Base-by-base conservation (phyloP, 371 early-diverging fungal species). In the Globomyces sp. region DNA sequence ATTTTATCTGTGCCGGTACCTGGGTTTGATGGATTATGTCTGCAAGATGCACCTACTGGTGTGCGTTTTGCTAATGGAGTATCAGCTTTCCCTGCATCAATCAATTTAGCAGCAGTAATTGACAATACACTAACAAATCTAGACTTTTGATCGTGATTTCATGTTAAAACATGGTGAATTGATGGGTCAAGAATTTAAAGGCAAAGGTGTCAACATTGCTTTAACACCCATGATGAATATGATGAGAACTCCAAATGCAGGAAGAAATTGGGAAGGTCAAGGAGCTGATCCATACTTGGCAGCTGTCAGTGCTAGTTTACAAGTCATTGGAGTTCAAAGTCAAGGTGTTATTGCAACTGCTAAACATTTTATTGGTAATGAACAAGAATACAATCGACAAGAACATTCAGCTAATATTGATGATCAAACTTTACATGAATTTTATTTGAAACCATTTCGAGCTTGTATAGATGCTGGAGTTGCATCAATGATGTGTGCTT, bases 201-300 rank as follows among this genome's bases (percentile, higher is more conserved):
- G 67, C 1, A 78, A 77, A 44, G 87, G 87, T 50, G 71, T 82
- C 44, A 70, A 87, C 64, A 66, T 75, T 34, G 63, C 67, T 41
- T 63, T 87, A 4, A 85, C 81, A 3, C 86, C 85, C 40, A 70
- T 69, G 45, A 72, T 83, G 72, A 82, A 85, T 67, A 72, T 82
- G 62, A 64, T 72, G 57, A 74, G 85, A 9, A 44, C 69, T 39
- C 82, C 83, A n/a, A 61, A 71, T 47, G 79, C 74, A 57, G 87
- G 87, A 36, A 72, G 87, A 67, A 80, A 75, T 49, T 87, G 85
- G 83, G 87, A 87, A 74, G 76, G 72, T 40, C 77, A 76, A 39
- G 85, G 86, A 55, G 87, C 80, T 68, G 87, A 87, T 62, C 87
- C 87, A 8, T 87, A 69, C 57, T 75, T 87, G n/a, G 60, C 75